Evolutionary conservation across 345 rosid genomes (phyloP), one percentile per base, ranked within the genome.

Genomic region (Lumnitzera littorea): DNA sequence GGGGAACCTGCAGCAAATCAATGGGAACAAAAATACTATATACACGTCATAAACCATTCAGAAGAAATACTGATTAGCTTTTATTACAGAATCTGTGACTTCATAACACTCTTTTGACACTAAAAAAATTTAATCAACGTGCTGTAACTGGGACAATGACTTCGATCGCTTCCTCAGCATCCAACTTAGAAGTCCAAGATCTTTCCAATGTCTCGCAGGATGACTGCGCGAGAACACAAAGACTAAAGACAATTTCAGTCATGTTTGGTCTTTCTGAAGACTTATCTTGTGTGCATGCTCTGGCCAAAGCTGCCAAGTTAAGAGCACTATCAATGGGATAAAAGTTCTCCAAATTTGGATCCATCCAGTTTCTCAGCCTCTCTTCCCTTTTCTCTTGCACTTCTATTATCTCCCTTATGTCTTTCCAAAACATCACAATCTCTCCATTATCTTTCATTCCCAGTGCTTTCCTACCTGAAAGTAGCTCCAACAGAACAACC

Each of bases 211-310:
- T 63, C 62, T 74, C 76, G 0, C 62, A 58, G 56, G 73, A 53
- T 24, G 85, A 60, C 46, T 79, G 75, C 27, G 74, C 29, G 5
- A 80, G 70, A 69, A 80, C 65, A 3, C 81, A 69, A 31, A 85
- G 84, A 72, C 56, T 74, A 64, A 82, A 82, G n/a, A 80, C 88
- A 16, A 85, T 58, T 66, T 85, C 91, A 9, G 57, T 80, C 86
- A 85, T 82, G 67, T 64, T 72, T 62, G 91, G 88, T 68, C 88
- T 78, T 0, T 71, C 67, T 41, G 70, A 55, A 55, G 83, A 58
- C 50, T 74, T 67, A 52, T 70, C 86, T 57, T 59, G 53, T 0
- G 84, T 85, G 78, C 88, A 82, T 1, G 72, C 83, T 55, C 62
- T 60, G 15, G 86, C 88, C 68, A 82, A 64, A 57, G 9, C 57